phyloP scores from a whole-genome alignment of 768 basidiomycete species.

The Pleurotus giganteus region DNA sequence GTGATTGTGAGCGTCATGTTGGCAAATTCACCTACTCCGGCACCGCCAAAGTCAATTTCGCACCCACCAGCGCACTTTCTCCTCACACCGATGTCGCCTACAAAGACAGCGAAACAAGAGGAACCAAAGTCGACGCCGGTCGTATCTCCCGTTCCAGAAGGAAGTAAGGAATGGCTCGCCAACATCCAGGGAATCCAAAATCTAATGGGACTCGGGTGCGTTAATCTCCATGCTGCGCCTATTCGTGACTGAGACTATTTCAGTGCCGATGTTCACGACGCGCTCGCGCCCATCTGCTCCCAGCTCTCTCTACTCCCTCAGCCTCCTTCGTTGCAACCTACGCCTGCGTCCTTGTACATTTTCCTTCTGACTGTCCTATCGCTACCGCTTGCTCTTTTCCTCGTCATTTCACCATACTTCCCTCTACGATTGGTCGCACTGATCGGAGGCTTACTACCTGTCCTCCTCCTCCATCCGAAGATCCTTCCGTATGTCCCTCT shows the following conservation, averaged over 20 bases:
- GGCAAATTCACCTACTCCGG: constrained; percentile 43
- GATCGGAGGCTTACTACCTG: constrained; percentile 46
- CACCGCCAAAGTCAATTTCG: constrained; percentile 31
- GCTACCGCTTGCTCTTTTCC: constrained; percentile 45
- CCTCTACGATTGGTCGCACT: constrained; percentile 48
- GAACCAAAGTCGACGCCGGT: neutral
- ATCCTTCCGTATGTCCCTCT: constrained; percentile 31
- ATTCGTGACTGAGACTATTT: neutral
- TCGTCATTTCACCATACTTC: constrained; percentile 44
- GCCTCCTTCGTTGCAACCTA: constrained; percentile 34
- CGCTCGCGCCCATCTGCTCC: constrained; percentile 48
- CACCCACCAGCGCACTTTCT: constrained; percentile 12
- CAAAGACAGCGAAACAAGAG: constrained; percentile 19
- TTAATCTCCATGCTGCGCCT: constrained; percentile 4
- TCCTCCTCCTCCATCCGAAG: constrained; percentile 52
- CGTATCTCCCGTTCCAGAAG: constrained; percentile 43
- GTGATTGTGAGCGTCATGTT: constrained; percentile 65
- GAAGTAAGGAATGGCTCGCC: constrained; percentile 77
- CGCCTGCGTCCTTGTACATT: constrained; percentile 22
- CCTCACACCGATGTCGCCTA: constrained; percentile 25
- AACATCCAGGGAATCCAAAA: constrained; percentile 91
- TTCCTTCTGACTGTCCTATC: constrained; percentile 41
- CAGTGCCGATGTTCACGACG: constrained; percentile 64
- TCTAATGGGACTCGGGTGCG: constrained; percentile 82
- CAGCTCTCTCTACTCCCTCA: constrained; percentile 39